Evolutionary conservation across 257 asterid genomes (phyloP).

Genomic region (Agastache rugosa): DNA sequence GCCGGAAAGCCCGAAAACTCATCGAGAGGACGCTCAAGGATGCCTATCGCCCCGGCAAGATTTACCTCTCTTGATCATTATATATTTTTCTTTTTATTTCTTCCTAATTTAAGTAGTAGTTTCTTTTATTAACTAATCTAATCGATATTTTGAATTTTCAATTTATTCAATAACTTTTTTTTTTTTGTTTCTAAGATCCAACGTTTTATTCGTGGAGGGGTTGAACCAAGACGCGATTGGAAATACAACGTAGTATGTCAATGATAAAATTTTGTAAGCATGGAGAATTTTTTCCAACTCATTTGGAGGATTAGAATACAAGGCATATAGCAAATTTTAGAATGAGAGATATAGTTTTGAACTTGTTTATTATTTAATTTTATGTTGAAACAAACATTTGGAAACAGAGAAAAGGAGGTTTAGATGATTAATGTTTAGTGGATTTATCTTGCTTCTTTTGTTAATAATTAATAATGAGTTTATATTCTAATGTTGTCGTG

Average conservation of each 20-base stretch:
- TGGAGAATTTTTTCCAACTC: too few relatives aligned
- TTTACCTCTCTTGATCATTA: background rate
- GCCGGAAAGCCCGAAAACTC: slow-evolving; percentile 73
- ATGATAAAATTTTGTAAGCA: too few relatives aligned
- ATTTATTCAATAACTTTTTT: background rate
- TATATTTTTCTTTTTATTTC: background rate
- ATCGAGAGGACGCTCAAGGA: slow-evolving; percentile 78
- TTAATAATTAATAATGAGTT: too few relatives aligned
- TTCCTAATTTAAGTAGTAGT: background rate
- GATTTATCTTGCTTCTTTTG: too few relatives aligned
- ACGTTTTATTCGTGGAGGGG: background rate
- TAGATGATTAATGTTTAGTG: background rate
- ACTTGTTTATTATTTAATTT: background rate
- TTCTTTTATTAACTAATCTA: background rate
- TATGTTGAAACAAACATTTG: background rate
- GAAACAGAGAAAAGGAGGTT: background rate
- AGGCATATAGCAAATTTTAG: background rate
- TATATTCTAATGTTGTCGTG: too few relatives aligned
- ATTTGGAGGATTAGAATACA: too few relatives aligned
- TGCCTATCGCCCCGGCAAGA: slow-evolving; percentile 80
- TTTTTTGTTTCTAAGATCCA: background rate
- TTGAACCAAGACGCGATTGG: background rate
- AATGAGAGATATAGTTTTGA: background rate
- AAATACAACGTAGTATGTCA: background rate
- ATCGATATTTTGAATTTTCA: background rate